Percentiles rank a stretch among this genome's conserved stretches.
Evolutionary conservation across 1,284 basidiomycete species (phyloP).

Genomic region (Takashimella tepidaria): DNA sequence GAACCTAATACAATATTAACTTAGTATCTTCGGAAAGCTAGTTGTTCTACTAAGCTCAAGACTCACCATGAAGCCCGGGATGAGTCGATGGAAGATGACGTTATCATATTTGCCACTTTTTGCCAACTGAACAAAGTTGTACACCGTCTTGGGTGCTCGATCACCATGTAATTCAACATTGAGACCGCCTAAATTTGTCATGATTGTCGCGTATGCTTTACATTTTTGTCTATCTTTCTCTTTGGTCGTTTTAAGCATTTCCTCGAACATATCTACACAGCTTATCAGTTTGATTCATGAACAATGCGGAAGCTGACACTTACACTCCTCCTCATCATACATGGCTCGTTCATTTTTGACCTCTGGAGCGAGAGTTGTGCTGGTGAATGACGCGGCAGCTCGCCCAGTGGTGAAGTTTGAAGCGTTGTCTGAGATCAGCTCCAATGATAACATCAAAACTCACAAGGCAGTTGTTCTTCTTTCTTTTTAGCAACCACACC

Average conservation of each 20-base stretch:
- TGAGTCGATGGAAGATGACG: conserved; percentile 75
- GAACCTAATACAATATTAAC: conserved; percentile 55
- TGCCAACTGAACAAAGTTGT: conserved; percentile 93
- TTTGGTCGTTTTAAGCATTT: conserved; percentile 73
- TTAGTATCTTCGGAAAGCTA: background rate
- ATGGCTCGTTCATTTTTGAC: conserved; percentile 71
- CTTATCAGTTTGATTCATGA: background rate
- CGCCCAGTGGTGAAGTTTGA: conserved; percentile 87
- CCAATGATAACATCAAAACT: conserved; percentile 3
- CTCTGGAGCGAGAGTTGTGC: conserved; percentile 79
- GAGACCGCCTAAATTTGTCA: conserved; percentile 82
- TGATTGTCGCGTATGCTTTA: conserved; percentile 82
- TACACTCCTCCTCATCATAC: conserved; percentile 71
- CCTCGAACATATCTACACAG: conserved; percentile 75
- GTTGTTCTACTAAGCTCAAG: background rate
- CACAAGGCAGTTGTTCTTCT: conserved; percentile 39
- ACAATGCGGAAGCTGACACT: conserved; percentile 32
- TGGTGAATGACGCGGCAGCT: conserved; percentile 87
- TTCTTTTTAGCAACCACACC: conserved; percentile 42
- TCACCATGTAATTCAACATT: conserved; percentile 76
- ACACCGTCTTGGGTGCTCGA: conserved; percentile 93
- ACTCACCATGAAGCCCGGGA: conserved; percentile 92
- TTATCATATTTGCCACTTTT: conserved; percentile 84
- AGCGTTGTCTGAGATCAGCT: conserved; percentile 64
- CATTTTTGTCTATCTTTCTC: conserved; percentile 86